Base-by-base conservation (phyloP, 208 protist genomes). In the Leishmania tarentolae region DNA sequence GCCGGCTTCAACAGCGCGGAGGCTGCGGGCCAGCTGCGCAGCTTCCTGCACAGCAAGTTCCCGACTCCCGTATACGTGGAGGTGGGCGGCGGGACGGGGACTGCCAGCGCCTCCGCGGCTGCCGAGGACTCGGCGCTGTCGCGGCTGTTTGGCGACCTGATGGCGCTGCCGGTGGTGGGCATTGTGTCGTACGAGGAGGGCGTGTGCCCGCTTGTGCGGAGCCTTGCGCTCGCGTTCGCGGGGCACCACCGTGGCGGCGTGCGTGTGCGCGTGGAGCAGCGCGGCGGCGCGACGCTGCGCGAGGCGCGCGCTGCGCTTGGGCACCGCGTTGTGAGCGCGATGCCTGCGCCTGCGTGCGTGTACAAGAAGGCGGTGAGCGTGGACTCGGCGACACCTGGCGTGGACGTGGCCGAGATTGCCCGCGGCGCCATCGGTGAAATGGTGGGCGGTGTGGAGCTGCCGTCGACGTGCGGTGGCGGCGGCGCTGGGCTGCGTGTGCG, bases 191-290 rank as follows among this genome's bases (percentile, higher is more conserved):
- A 85, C 78, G 80, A 42, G 78, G 83, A 88, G 76, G 81, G 79
- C 31, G 83, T 85, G 61, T 93, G 90, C 61, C 87, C 87, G 59
- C 61, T 89, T 44, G 85, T 92, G 59, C 89, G 89, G 42, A 91
- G 87, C 71, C 71, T 92, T 69, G 50, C 82, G 69, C 83, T 92
- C 11, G 87, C 77, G 46, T 85, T 92, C 40, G 81, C 81, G 31
- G 85, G 78, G 3, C 75, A 89, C 76, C 85, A 89, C 78, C 63
- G 66, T 31, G 86, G 86, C 3, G 69, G 47, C 13, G 86, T 87
- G 80, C 46, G 59, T 37, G 80, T 85, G 4, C 3, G 35, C 9
- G 61, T 77, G 53, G 52, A 56, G 52, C 75, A 50, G 9, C 28
- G 69, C 73, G 75, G 68, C 66, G 80, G 74, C 28, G 46, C 80